A percentile compares a stretch with the other conserved stretches of the same genome.
These are phyloP conservation scores for Plasmodium cynomolgi DNA, from an alignment of 169 alveolate species.

Conservation along the genomic window DNA sequence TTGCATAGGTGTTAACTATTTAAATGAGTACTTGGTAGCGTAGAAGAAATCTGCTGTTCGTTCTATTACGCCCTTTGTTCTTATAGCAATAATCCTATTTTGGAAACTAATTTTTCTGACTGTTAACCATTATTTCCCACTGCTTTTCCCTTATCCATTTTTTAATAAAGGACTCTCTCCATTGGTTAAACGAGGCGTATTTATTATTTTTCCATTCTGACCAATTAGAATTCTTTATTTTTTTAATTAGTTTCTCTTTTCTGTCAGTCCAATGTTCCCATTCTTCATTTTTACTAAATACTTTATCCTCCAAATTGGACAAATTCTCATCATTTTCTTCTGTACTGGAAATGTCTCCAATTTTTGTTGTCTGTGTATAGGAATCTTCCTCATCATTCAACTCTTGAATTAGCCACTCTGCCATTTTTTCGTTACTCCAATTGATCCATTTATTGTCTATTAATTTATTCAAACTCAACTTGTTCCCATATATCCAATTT, in stretches of 20 bases:
- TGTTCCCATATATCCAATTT: neutral
- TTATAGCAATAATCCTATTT: neutral
- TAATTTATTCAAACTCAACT: neutral
- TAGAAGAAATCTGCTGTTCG: neutral
- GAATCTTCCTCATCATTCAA: neutral
- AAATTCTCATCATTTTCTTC: neutral
- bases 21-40: neutral
- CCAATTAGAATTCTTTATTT: neutral
- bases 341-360: neutral
- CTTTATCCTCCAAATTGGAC: neutral
- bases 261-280: neutral
- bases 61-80: neutral
- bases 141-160: neutral
- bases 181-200: neutral
- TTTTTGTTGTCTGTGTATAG: neutral
- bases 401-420: neutral
- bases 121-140: neutral
- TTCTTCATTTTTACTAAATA: neutral
- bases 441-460: neutral
- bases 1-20: neutral
- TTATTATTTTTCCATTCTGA: neutral
- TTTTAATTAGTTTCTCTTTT: neutral
- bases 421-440: neutral
- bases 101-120: neutral
- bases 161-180: neutral